phyloP scores from a whole-genome alignment of 345 rosid genomes.

The Hypericum androsaemum region DNA sequence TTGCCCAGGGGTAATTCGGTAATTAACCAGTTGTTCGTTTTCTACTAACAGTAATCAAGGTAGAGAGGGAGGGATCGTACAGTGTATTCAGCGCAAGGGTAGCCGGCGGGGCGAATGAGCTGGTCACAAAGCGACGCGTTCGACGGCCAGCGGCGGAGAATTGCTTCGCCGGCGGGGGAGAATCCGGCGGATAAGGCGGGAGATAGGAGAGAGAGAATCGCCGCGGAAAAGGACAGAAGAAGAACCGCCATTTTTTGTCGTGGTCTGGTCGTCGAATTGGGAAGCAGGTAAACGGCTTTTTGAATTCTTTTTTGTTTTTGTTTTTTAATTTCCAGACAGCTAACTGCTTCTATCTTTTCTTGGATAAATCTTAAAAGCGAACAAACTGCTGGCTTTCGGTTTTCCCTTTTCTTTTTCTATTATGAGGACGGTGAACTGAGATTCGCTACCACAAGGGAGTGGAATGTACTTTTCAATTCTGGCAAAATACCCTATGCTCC shows the following conservation, averaged over 20 bases:
- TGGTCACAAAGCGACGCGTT: conserved; percentile 44
- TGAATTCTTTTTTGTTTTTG: too few relatives aligned
- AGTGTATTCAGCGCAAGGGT: conserved; percentile 66
- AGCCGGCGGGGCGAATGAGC: conserved; percentile 57
- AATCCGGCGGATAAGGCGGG: conserved; percentile 6
- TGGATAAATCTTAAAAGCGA: too few relatives aligned
- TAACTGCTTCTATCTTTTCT: too few relatives aligned
- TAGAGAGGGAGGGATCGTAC: conserved; percentile 28
- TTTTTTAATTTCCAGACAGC: too few relatives aligned
- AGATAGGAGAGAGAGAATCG: conserved; percentile 7
- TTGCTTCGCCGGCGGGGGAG: conserved; percentile 10
- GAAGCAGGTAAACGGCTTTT: background rate
- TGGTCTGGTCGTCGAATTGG: background rate
- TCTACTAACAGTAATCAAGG: background rate
- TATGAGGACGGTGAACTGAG: too few relatives aligned
- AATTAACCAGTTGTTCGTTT: too few relatives aligned
- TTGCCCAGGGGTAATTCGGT: too few relatives aligned
- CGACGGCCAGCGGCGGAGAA: conserved; percentile 22
- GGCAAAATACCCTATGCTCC: too few relatives aligned
- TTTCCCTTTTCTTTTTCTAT: too few relatives aligned
- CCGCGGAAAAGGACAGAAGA: background rate
- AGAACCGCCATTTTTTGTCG: background rate
- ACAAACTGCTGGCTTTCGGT: too few relatives aligned
- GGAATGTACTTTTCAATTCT: too few relatives aligned
- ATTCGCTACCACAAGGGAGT: too few relatives aligned